These are phyloP conservation scores for Umbelopsis sp. DNA, from an alignment of 192 early-diverging fungal genomes.

Conservation along the genomic window DNA sequence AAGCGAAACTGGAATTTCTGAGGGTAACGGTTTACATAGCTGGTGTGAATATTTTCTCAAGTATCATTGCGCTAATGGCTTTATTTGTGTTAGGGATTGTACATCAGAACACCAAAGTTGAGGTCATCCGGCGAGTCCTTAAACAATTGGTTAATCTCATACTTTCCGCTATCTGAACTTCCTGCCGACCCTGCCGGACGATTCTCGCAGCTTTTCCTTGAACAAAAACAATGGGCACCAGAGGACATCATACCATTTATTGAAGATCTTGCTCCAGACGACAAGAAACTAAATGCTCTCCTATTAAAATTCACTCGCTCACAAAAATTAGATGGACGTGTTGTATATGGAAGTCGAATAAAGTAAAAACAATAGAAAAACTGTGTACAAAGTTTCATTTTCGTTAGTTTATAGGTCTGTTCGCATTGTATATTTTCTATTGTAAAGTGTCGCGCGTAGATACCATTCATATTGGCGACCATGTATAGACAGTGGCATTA, in stretches of 20 bases:
- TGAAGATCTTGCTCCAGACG: constrained; percentile 45
- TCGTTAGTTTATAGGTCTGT: background rate
- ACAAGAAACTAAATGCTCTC: constrained; percentile 46
- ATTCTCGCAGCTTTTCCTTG: constrained; percentile 45
- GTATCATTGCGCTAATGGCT: background rate
- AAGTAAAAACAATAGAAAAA: constrained; percentile 27
- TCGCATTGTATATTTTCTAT: background rate
- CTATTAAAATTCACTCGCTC: constrained; percentile 50
- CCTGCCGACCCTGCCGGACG: constrained; percentile 44
- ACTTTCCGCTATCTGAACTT: constrained; percentile 41
- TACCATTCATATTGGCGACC: no score
- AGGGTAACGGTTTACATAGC: constrained; percentile 24
- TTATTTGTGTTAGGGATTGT: background rate
- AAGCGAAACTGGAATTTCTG: constrained; percentile 31
- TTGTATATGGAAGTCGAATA: constrained; percentile 48
- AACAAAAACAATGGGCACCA: constrained; percentile 44
- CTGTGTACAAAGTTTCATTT: background rate
- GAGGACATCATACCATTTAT: constrained; percentile 51
- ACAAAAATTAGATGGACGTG: constrained; percentile 36
- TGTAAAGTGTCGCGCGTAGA: no score
- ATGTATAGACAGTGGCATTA: background rate
- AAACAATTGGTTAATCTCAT: constrained; percentile 11
- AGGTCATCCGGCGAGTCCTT: background rate
- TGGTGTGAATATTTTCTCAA: background rate
- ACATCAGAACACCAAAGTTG: constrained; percentile 2